A percentile compares a stretch with the other conserved stretches of the same genome.
These are phyloP conservation scores for Arthrinium puccinioides DNA, from an alignment of 2,329 filamentous ascomycete species.

Conservation along the genomic window DNA sequence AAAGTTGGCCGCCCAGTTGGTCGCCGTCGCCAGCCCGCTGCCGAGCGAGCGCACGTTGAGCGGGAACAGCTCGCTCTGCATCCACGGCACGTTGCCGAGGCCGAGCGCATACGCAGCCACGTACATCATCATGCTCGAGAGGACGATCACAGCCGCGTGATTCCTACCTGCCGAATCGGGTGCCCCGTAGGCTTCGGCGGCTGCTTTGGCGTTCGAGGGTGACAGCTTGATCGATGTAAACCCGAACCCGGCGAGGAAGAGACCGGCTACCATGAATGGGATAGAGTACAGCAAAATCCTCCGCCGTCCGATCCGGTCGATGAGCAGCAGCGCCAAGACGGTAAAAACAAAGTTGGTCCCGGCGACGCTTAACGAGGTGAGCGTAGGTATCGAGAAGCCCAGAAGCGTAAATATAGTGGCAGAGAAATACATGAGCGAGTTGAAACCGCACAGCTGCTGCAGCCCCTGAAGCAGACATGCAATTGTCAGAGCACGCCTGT, in stretches of 20 bases:
- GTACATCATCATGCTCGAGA: slow-evolving; percentile 73
- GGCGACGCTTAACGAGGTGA: slow-evolving; percentile 74
- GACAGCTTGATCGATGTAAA: slow-evolving; percentile 58
- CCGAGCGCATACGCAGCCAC: slow-evolving; percentile 82
- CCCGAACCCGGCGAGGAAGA: slow-evolving; percentile 63
- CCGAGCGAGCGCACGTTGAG: slow-evolving; percentile 66
- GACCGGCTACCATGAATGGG: slow-evolving; percentile 72
- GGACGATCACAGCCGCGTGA: slow-evolving; percentile 50
- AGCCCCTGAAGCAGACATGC: slow-evolving; percentile 80
- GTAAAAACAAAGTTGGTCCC: slow-evolving; percentile 79
- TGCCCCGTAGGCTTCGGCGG: not conserved
- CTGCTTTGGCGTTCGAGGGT: not conserved
- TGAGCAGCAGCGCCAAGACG: slow-evolving; percentile 64
- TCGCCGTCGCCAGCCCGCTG: slow-evolving; percentile 67
- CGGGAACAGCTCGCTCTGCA: slow-evolving; percentile 88
- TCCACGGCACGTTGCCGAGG: slow-evolving; percentile 90
- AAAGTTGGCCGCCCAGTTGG: slow-evolving; percentile 85
- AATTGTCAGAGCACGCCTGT: slow-evolving; percentile 71
- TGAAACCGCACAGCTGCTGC: slow-evolving; percentile 86
- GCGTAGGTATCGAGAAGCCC: slow-evolving; percentile 69
- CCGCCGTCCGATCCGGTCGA: slow-evolving; percentile 73
- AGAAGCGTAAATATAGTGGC: slow-evolving; percentile 74
- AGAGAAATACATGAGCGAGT: slow-evolving; percentile 89
- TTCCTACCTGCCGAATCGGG: slow-evolving; percentile 1
- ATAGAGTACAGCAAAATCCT: slow-evolving; percentile 76